Evolutionary conservation across 352 stramenopile species (phyloP), one percentile per base, ranked within the genome.

Genomic region (Phytophthora brassicae): DNA sequence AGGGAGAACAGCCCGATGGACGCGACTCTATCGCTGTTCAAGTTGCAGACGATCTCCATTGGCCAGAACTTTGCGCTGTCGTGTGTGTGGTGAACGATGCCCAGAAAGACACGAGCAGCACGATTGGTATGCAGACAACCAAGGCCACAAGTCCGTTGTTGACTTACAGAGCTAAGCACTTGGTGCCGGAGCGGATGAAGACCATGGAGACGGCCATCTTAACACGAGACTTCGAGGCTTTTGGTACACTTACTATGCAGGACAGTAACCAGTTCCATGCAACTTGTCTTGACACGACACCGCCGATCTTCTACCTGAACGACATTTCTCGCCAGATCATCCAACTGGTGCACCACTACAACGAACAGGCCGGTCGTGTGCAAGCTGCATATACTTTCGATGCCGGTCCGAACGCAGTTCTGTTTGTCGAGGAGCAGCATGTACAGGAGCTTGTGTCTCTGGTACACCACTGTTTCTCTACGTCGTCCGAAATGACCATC

Each of bases 301-400:
- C 97, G 45, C 97, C 97, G 6, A 99, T 99, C 60, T 98, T 98
- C 72, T 99, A 99, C 74, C 92, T 99, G 82, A 99, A 99, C 74
- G 94, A 99, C 60, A 64, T 92, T 31, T 97, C 89, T 23, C 76
- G 76, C 38, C 68, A 69, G 47, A 86, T 96, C 59, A 84, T 94
- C 46, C 50, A 72, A 36, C 60, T 99, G 11, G 85, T 99, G 28
- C 95, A 99, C 77, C 80, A 73, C 44, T 98, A 98, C 76, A 99
- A 99, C 77, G 69, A 81, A 22, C 67, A 78, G 11, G 60, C 67
- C 20, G 73, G 79, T 12, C 36, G 61, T 6, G 67, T 98, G 44
- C 79, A 90, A 23, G 94, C 89, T 38, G 96, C 96, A 16, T 99
- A 99, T 81, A 99, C 97, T 9, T 99, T 99, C 74, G 97, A 99